Conservation (phyloP, 2,329 filamentous ascomycete species). For the Calonectria naviculata region DNA sequence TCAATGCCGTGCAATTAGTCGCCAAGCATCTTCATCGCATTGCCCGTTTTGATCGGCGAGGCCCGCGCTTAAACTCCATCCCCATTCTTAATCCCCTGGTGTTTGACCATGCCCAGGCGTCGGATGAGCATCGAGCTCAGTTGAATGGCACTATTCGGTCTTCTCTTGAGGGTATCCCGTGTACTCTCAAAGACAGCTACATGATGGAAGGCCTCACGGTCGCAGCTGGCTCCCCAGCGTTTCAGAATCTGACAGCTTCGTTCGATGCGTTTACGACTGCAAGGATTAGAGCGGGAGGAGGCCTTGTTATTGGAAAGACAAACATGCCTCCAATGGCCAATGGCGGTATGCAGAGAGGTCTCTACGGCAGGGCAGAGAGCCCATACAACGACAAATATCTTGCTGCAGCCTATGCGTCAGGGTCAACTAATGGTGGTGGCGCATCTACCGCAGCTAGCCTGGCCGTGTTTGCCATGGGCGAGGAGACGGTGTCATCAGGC, state of each 20-base stretch:
- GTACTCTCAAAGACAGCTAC: slow-evolving; percentile 68
- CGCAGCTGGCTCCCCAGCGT: slow-evolving; percentile 65
- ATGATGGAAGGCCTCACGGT: slow-evolving; percentile 64
- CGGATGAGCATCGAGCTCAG: slow-evolving; percentile 40
- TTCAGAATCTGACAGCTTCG: slow-evolving; percentile 58
- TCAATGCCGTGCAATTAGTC: background rate
- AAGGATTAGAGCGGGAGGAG: slow-evolving; percentile 49
- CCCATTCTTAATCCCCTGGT: slow-evolving; percentile 36
- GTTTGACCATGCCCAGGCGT: slow-evolving; percentile 41
- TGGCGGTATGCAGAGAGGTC: slow-evolving; percentile 67
- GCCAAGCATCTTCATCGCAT: slow-evolving; percentile 31
- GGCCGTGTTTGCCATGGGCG: slow-evolving; percentile 63
- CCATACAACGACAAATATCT: slow-evolving; percentile 66
- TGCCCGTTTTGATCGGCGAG: slow-evolving; percentile 37
- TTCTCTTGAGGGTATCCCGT: slow-evolving; percentile 65
- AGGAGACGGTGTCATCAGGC: slow-evolving; percentile 67
- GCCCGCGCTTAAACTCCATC: slow-evolving; percentile 37
- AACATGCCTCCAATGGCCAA: slow-evolving; percentile 70
- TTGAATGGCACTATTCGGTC: slow-evolving; percentile 21
- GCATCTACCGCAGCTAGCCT: slow-evolving; percentile 61
- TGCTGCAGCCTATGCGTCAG: slow-evolving; percentile 65
- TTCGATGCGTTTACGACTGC: slow-evolving; percentile 64
- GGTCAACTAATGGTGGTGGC: slow-evolving; percentile 67
- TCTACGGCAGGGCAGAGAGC: slow-evolving; percentile 66
- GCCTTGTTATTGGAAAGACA: slow-evolving; percentile 56